Evolutionary conservation across 345 rosid genomes (phyloP), one percentile per base, ranked within the genome.

Genomic region (Isatis tinctoria): DNA sequence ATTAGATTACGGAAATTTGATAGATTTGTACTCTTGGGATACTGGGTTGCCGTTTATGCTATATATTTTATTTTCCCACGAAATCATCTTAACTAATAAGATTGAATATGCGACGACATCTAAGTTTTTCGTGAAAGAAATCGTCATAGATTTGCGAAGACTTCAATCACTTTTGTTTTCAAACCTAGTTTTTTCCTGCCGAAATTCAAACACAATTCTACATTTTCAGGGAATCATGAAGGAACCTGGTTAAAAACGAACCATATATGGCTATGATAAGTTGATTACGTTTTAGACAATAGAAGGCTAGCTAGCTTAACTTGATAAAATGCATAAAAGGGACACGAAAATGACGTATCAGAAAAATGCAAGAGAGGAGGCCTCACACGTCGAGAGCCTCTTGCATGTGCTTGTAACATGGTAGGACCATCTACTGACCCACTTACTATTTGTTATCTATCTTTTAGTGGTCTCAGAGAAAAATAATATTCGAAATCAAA

Each of bases 381-480:
- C 51, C 10, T 41, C 60, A 61, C 60, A 69, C 70, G 79, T 75
- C 48, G 24, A 75, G 27, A 52, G 24, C 49, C 43, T 51, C 68
- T 67, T 53, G 48, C 65, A 69, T 75, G 79, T 75, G 79, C 70
- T 53, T 45, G 57, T 75, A 69, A 75, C 79, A 75, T 75, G 79
- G 59, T 69, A 75, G 79, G 79, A 12, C 65, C 69, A 51, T 18
- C 39, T 9, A 26, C 10, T 64, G 14, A 13, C 70, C 63, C 36
- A 32, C 60, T 26, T 74, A n/a, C 32, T 45, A 44, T 30, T n/a
- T 13, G n/a, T 33, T 10, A 14, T 24, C 10, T 0, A 37, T 35
- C 6, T 18, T 45, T 57, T 45, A 47, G 51, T 36, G 67, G 61
- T 11, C 28, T 65, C 54, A 27, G 44, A 26, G 16, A n/a, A 65